Conservation (phyloP, 2,329 filamentous ascomycete genomes). For the Penicillium thymicola region DNA sequence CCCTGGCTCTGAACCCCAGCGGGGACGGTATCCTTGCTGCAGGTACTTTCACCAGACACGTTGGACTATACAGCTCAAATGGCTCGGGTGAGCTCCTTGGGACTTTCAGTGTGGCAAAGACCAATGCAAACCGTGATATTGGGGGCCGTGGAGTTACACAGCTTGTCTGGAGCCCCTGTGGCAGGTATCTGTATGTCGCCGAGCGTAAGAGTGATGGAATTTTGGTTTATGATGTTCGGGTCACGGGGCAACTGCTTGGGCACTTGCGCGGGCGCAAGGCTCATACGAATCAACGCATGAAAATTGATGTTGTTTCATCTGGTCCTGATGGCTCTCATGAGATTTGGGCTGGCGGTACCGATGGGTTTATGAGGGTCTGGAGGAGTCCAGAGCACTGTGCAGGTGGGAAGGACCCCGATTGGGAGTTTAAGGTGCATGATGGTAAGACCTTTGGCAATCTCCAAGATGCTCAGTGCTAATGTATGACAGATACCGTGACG, state of each 20-base stretch:
- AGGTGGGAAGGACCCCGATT: slow-evolving; percentile 43
- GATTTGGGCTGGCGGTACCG: slow-evolving; percentile 58
- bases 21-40: slow-evolving; percentile 53
- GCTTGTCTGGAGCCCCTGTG: slow-evolving; percentile 57
- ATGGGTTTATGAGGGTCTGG: slow-evolving; percentile 55
- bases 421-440: slow-evolving; percentile 45
- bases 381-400: slow-evolving; percentile 41
- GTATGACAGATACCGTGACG: slow-evolving; percentile 42
- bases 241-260: slow-evolving; percentile 50
- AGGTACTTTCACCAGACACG: slow-evolving; percentile 54
- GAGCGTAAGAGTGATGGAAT: slow-evolving; percentile 57
- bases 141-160: slow-evolving; percentile 55
- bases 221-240: slow-evolving; percentile 58
- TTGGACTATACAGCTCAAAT: slow-evolving; percentile 55
- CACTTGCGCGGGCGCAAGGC: slow-evolving; percentile 48
- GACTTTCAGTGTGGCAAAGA: slow-evolving; percentile 48
- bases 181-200: slow-evolving; percentile 56
- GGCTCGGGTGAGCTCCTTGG: slow-evolving; percentile 50
- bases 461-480: slow-evolving; percentile 12
- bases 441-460: slow-evolving; percentile 30
- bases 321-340: slow-evolving; percentile 44
- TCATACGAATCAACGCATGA: slow-evolving; percentile 54
- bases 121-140: slow-evolving; percentile 37
- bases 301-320: slow-evolving; percentile 49
- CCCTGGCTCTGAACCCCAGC: slow-evolving; percentile 46